Percentiles rank a stretch among this genome's conserved stretches.
These are phyloP conservation scores for Suillus alpinus DNA, from an alignment of 768 basidiomycete genomes.

Conservation along the genomic window DNA sequence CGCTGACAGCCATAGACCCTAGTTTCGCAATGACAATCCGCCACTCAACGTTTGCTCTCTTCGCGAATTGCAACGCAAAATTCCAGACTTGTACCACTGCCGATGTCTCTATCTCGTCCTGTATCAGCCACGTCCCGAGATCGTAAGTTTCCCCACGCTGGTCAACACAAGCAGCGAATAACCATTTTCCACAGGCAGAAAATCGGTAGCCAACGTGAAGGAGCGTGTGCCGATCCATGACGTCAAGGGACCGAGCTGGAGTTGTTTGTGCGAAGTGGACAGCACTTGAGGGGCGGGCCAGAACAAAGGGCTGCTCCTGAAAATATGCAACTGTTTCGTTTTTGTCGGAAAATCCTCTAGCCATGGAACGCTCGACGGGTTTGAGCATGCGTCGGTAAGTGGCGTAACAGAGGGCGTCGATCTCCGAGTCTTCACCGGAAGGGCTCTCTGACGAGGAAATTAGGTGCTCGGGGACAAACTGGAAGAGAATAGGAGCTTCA, in stretches of 20 bases:
- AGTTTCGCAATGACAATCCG: constrained; percentile 69
- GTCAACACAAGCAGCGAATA: constrained; percentile 71
- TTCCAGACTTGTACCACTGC: constrained; percentile 65
- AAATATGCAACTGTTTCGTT: constrained; percentile 48
- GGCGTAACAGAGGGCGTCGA: constrained; percentile 54
- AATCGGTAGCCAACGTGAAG: constrained; percentile 76
- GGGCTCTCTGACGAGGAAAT: constrained; percentile 50
- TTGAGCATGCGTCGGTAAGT: constrained; percentile 71
- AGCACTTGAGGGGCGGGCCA: constrained; percentile 45
- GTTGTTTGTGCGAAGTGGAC: constrained; percentile 39
- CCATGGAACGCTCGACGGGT: constrained; percentile 58
- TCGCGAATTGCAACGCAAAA: constrained; percentile 60
- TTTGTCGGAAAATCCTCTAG: constrained; percentile 45
- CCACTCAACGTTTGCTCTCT: constrained; percentile 76
- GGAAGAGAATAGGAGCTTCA: constrained; percentile 55
- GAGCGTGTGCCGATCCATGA: constrained; percentile 56
- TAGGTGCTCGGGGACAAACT: constrained; percentile 69
- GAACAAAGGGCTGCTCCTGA: constrained; percentile 62
- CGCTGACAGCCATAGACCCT: constrained; percentile 55
- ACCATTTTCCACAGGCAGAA: constrained; percentile 71
- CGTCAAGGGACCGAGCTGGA: constrained; percentile 43
- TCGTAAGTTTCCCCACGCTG: constrained; percentile 77
- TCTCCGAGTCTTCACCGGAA: constrained; percentile 36
- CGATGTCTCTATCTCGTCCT: constrained; percentile 44
- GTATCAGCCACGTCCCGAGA: constrained; percentile 63